phyloP scores from a whole-genome alignment of 2,329 filamentous ascomycete genomes.

The Trichoderma hamatum region DNA sequence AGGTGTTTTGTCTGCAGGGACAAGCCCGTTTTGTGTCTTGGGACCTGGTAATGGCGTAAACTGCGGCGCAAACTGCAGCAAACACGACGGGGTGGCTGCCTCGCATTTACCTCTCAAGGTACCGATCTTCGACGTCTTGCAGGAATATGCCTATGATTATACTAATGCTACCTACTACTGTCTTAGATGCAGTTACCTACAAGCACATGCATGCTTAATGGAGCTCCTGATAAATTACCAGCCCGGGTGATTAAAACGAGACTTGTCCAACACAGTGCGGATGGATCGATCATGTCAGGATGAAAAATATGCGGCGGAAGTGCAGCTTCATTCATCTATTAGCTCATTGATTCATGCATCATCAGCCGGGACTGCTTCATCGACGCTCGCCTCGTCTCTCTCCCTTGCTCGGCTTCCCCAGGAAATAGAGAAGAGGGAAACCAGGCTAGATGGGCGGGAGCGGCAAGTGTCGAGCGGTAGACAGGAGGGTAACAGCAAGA shows the following conservation, averaged over 20 bases:
- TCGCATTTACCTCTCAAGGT: not conserved
- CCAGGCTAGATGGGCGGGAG: not conserved
- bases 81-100: not conserved
- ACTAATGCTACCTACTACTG: not conserved
- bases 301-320: not conserved
- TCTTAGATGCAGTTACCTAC: not conserved
- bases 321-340: not conserved
- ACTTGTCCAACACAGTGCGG: slow-evolving; percentile 6
- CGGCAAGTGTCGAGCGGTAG: not conserved
- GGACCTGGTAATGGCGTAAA: slow-evolving; percentile 14
- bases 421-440: not conserved
- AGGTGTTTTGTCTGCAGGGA: slow-evolving; percentile 3
- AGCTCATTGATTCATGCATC: not conserved
- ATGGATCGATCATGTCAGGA: not conserved
- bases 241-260: not conserved
- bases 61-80: slow-evolving; percentile 1
- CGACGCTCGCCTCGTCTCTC: not conserved
- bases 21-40: not conserved
- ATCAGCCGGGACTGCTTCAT: not conserved
- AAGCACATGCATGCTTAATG: not conserved
- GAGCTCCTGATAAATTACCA: not conserved
- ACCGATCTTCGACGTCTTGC: not conserved
- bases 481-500: not conserved
- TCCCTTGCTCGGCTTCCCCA: not conserved
- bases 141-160: not conserved